Evolutionary conservation across 179 eudicot genomes (phyloP).

Genomic region (Nepenthes alata): DNA sequence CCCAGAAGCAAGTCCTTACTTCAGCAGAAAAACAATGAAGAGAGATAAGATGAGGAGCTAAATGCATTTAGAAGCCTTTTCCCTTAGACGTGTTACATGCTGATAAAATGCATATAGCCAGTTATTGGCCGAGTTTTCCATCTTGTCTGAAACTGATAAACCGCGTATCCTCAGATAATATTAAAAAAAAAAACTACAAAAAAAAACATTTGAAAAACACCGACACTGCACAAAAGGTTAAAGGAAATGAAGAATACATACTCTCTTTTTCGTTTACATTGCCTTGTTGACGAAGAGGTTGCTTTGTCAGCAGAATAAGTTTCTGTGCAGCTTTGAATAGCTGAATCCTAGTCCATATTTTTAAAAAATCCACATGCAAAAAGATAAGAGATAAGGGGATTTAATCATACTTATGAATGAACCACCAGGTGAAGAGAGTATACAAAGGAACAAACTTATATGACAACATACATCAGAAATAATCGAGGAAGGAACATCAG

Average conservation of each 20-base stretch:
- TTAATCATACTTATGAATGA: neutral
- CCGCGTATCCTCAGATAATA: no score
- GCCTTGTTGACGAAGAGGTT: conserved; percentile 8
- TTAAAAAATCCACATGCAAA: conserved; percentile 1
- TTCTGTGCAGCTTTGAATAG: conserved; percentile 8
- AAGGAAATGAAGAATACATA: conserved; percentile 10
- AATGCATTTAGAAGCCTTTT: no score
- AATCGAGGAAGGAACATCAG: conserved; percentile 15
- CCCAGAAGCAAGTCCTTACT: conserved; percentile 12
- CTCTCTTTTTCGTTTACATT: conserved; percentile 21
- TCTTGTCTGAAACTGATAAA: no score
- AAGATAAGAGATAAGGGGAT: neutral
- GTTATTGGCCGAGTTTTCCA: no score
- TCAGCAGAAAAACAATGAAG: conserved; percentile 12
- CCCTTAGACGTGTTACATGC: no score
- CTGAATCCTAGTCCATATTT: conserved; percentile 17
- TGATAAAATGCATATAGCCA: no score
- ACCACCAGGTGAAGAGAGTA: no score
- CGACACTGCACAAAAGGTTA: neutral
- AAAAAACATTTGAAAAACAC: neutral
- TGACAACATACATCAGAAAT: conserved; percentile 20
- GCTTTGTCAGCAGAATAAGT: conserved; percentile 6
- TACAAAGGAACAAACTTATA: neutral
- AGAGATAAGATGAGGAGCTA: neutral
- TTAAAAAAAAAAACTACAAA: no score